Evolutionary conservation across 2,329 filamentous ascomycete species (phyloP).

Genomic region (Tolypocladium ophioglossoides): DNA sequence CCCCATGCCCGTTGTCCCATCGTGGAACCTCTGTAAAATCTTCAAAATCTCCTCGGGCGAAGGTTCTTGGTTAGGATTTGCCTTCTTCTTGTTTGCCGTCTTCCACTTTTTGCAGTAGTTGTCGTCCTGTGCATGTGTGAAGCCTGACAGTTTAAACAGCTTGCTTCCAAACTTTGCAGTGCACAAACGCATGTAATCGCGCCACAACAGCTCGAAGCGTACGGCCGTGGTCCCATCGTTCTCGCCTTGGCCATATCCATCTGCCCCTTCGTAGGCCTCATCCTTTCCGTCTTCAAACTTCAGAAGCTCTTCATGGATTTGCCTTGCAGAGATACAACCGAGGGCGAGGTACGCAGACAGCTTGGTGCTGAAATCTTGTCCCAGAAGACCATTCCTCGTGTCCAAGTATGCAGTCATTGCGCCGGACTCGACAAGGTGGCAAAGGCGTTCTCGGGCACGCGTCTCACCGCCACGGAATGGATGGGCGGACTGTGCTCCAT

Average conservation of each 20-base stretch:
- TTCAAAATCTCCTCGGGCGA: conserved; percentile 31
- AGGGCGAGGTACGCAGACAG: conserved; percentile 63
- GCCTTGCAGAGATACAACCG: conserved; percentile 62
- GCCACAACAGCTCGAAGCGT: conserved; percentile 65
- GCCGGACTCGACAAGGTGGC: conserved; percentile 49
- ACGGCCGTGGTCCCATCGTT: conserved; percentile 60
- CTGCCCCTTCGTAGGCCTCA: conserved; percentile 23
- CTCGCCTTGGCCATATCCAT: conserved; percentile 58
- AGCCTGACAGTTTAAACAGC: conserved; percentile 57
- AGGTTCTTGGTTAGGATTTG: conserved; percentile 24
- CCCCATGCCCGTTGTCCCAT: conserved; percentile 63
- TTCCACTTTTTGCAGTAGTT: conserved; percentile 39
- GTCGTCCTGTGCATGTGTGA: conserved; percentile 37
- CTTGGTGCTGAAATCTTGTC: conserved; percentile 64
- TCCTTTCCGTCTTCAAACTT: conserved; percentile 57
- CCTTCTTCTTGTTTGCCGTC: conserved; percentile 21
- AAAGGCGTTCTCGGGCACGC: conserved; percentile 45
- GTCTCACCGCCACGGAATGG: conserved; percentile 60
- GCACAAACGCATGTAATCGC: conserved; percentile 73
- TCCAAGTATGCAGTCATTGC: conserved; percentile 55
- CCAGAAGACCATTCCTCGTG: conserved; percentile 61
- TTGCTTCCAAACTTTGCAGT: conserved; percentile 56
- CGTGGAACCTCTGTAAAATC: conserved; percentile 47
- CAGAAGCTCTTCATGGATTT: conserved; percentile 57
- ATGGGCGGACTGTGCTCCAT: conserved; percentile 46